phyloP scores from a whole-genome alignment of 345 rosid species.

The Physaria fendleri region DNA sequence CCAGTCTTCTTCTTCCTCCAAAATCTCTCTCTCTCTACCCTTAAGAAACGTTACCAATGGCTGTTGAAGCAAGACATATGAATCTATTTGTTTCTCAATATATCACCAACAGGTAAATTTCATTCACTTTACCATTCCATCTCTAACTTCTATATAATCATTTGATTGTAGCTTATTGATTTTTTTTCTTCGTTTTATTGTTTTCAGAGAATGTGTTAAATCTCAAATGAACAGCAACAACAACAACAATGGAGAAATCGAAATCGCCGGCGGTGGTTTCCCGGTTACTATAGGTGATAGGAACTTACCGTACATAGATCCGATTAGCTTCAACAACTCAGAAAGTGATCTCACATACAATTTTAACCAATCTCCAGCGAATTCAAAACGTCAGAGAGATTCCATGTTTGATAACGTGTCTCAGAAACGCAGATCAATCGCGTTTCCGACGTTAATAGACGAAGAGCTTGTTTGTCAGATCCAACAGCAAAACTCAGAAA shows the following conservation, averaged over 20 bases:
- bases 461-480: conserved; percentile 39
- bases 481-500: conserved; percentile 49
- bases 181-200: neutral
- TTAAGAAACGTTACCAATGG: conserved; percentile 35
- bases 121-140: neutral
- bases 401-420: conserved; percentile 18
- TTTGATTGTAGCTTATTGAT: neutral
- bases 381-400: conserved; percentile 52
- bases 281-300: conserved; percentile 26
- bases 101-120: conserved; percentile 32
- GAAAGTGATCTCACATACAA: conserved; percentile 52
- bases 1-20: conserved; percentile 10
- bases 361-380: conserved; percentile 22
- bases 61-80: conserved; percentile 50
- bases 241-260: conserved; percentile 32
- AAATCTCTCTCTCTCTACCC: neutral
- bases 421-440: conserved; percentile 35
- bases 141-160: neutral
- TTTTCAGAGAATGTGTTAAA: conserved; percentile 46
- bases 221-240: conserved; percentile 33
- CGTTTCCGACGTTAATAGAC: conserved; percentile 30
- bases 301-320: conserved; percentile 35
- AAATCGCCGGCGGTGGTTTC: conserved; percentile 20
- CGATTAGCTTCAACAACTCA: conserved; percentile 34
- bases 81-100: conserved; percentile 38